Base-by-base conservation (phyloP, 2,329 filamentous ascomycete species). In the Diatrype stigma region DNA sequence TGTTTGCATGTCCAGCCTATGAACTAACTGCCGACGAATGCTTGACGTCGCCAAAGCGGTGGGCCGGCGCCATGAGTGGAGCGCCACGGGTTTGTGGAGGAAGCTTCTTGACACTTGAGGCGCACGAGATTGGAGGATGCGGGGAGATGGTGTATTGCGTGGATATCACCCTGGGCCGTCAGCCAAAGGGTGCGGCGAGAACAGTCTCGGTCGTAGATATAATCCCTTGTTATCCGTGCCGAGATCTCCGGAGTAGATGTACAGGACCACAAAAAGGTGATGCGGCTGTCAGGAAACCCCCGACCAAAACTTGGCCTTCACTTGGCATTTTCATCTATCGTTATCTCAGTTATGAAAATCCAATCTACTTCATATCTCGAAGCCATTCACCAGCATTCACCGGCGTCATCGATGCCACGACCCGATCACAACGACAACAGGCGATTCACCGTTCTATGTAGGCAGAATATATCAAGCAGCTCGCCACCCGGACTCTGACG, bases 11-110 rank as follows among this genome's bases (percentile, higher is more conserved):
- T 26, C 30, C 22, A 47, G 44, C 63, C 61, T 64, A 65, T 65
- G 56, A 65, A 55, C 48, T 26, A 63, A 62, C 47, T 65, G 61
- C 63, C 63, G 60, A 62, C 55, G 51, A 47, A 51, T 52, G 47
- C 44, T 48, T 46, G 46, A 52, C 46, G 22, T 28, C 22, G 40
- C 22, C 40, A 23, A 19, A 23, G 40, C 22, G 40, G 21, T 44
- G 40, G 22, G 16, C n/a, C 40, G 52, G 54, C 52, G 52, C 55
- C 48, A 49, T 42, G 38, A 45, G 61, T 59, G 60, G 61, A 58
- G 47, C 50, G 50, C 50, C 46, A 52, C 38, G 42, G 32, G 16
- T 37, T 42, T 17, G 50, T 17, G 37, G 32, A 53, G 26, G 35
- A 7, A 38, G 44, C 12, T 21, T 28, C 17, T 50, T 17, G 14